phyloP scores from a whole-genome alignment of 2,329 filamentous ascomycete species.

The Esteya vermicola region DNA sequence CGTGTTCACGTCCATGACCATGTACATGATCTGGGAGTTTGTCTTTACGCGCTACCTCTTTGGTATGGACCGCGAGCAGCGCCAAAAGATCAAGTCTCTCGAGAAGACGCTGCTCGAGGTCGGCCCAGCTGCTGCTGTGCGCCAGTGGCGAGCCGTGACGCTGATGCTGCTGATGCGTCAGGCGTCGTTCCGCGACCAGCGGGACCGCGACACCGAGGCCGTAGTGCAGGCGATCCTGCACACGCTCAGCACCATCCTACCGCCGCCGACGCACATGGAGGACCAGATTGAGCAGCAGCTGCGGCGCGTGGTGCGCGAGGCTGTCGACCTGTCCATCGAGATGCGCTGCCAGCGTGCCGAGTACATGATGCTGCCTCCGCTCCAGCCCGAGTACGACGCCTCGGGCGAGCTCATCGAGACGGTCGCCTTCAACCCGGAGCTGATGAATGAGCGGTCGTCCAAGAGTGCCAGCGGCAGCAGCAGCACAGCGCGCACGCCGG shows the following conservation, averaged over 20 bases:
- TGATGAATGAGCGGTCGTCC: constrained; percentile 80
- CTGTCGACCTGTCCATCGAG: constrained; percentile 82
- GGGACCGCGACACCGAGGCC: constrained; percentile 81
- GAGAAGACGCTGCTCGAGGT: constrained; percentile 87
- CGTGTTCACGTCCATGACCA: constrained; percentile 96
- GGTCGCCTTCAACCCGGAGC: constrained; percentile 77
- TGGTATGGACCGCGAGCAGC: constrained; percentile 94
- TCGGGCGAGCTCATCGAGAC: constrained; percentile 81
- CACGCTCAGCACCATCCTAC: constrained; percentile 70
- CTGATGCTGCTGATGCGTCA: constrained; percentile 76
- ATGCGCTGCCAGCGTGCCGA: constrained; percentile 96
- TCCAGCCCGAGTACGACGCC: constrained; percentile 88
- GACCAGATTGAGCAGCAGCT: constrained; percentile 71
- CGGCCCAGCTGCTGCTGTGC: constrained; percentile 75
- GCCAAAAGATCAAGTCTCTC: constrained; percentile 90
- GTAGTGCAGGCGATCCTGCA: constrained; percentile 86
- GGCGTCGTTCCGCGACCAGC: constrained; percentile 65
- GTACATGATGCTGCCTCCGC: constrained; percentile 94
- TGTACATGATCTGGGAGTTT: constrained; percentile 99
- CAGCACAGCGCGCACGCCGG: not conserved
- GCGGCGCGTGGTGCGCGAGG: constrained; percentile 73
- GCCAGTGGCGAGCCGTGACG: constrained; percentile 93
- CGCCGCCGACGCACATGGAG: constrained; percentile 71
- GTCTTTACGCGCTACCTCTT: constrained; percentile 97
- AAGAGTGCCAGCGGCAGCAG: not conserved